phyloP scores from a whole-genome alignment of 2,329 filamentous ascomycete genomes.

The Laburnicola sp. region DNA sequence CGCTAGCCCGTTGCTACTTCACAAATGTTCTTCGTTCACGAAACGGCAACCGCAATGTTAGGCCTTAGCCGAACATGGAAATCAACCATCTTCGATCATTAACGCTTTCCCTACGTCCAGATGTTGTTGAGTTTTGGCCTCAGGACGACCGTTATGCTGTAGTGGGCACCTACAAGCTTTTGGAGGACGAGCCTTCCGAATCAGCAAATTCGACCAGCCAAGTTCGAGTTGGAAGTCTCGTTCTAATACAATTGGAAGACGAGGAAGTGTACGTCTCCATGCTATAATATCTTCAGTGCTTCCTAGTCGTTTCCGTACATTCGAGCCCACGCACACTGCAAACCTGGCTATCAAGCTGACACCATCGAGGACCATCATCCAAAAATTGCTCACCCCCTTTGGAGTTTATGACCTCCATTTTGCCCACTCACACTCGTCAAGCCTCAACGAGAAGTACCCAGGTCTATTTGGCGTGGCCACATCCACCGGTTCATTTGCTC shows the following conservation, averaged over 20 bases:
- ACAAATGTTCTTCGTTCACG: no score
- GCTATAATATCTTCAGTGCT: neutral
- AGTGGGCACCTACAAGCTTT: slow-evolving; percentile 76
- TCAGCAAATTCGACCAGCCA: slow-evolving; percentile 52
- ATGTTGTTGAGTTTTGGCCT: slow-evolving; percentile 76
- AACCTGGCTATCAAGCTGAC: neutral
- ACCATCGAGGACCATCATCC: slow-evolving; percentile 47
- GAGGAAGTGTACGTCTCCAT: slow-evolving; percentile 58
- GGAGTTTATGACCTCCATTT: slow-evolving; percentile 89
- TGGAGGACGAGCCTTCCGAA: slow-evolving; percentile 22
- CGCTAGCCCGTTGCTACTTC: slow-evolving; percentile 16
- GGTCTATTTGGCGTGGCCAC: slow-evolving; percentile 71
- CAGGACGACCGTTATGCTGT: slow-evolving; percentile 67
- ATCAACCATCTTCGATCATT: slow-evolving; percentile 54
- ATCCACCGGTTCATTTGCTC: slow-evolving; percentile 70
- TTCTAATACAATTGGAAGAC: slow-evolving; percentile 64
- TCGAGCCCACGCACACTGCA: neutral
- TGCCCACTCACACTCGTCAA: slow-evolving; percentile 50
- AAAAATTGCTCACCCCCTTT: slow-evolving; percentile 66
- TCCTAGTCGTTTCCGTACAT: no score
- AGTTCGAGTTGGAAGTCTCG: slow-evolving; percentile 71
- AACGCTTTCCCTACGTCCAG: slow-evolving; percentile 69
- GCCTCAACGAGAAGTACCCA: neutral
- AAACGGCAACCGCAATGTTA: no score
- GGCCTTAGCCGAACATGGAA: slow-evolving; percentile 25